Percentiles rank a stretch among this genome's conserved stretches.
Conservation (phyloP, 2,329 filamentous ascomycete genomes). For the Phialophora tarda region DNA sequence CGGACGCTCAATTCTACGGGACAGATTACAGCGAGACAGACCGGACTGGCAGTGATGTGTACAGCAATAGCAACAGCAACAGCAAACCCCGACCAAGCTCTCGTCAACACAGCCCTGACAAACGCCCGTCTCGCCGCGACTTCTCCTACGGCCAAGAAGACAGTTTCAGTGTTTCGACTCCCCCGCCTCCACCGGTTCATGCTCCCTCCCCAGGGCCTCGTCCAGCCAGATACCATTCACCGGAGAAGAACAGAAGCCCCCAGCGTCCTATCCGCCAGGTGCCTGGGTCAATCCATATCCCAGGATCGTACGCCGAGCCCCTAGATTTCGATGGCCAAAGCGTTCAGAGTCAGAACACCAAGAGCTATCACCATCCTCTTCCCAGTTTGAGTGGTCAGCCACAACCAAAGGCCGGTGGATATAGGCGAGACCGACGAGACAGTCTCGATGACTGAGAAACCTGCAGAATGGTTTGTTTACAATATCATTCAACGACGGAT, state of each 20-base stretch:
- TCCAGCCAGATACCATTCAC: slow-evolving; percentile 30
- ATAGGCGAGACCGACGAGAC: slow-evolving; percentile 35
- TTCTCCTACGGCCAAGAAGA: slow-evolving; percentile 38
- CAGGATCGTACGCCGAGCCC: slow-evolving; percentile 41
- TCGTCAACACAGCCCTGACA: slow-evolving; percentile 32
- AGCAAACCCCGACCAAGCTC: slow-evolving; percentile 30
- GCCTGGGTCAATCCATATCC: slow-evolving; percentile 48
- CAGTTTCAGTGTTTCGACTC: slow-evolving; percentile 29
- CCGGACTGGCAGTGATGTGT: slow-evolving; percentile 47
- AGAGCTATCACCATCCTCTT: slow-evolving; percentile 63
- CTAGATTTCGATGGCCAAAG: slow-evolving; percentile 50
- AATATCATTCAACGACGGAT: not conserved
- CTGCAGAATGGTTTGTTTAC: not conserved
- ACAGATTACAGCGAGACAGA: slow-evolving; percentile 69
- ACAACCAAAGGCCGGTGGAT: slow-evolving; percentile 31
- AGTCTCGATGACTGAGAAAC: slow-evolving; percentile 38
- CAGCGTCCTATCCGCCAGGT: slow-evolving; percentile 38
- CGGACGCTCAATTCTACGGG: slow-evolving; percentile 83
- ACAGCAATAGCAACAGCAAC: slow-evolving; percentile 47
- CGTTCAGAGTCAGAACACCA: slow-evolving; percentile 50
- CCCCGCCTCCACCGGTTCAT: slow-evolving; percentile 20
- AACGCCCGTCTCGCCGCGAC: slow-evolving; percentile 36
- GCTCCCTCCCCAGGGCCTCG: slow-evolving; percentile 25
- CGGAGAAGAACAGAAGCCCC: slow-evolving; percentile 30
- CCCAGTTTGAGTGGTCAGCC: slow-evolving; percentile 51